Evolutionary conservation across 2,329 filamentous ascomycete genomes (phyloP), one percentile per base, ranked within the genome.

Genomic region (Rosellinia necatrix): DNA sequence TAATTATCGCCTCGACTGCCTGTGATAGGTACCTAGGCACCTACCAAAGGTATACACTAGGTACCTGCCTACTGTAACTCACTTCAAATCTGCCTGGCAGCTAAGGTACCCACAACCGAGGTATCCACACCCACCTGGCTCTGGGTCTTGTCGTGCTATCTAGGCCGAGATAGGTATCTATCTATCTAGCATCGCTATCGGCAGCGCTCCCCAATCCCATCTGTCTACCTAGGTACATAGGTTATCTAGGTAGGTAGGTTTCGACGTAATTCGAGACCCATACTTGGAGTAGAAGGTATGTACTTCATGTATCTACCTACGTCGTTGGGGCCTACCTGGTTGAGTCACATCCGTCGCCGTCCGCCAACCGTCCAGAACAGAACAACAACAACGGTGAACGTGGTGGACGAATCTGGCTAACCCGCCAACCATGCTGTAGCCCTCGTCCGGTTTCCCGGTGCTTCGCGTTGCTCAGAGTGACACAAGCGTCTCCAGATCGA

Each of bases 401-500:
- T 37, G 19, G 41, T 53, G 30, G 49, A 35, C 17, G 56, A 32
- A n/a, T 52, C 48, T 42, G 35, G 55, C 56, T 60, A 60, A 58
- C 47, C 47, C 47, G 25, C 24, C 47, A 47, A 48, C 40, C 44
- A 29, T 42, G 46, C 49, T 29, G 22, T 22, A 55, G 53, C 46
- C 41, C 56, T 49, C 35, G 54, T 51, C 53, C 49, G 44, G 46
- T 48, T 51, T 53, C 41, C 35, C 40, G 38, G 48, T 56, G 38
- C 51, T 47, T 56, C 41, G 42, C 47, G 46, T 55, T 61, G 56
- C 56, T 56, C 53, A 54, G 34, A 54, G 61, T 56, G 49, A 59
- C 53, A 61, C 61, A 53, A 56, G 44, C 54, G 49, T 40, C 51
- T 59, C 58, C 47, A 57, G 53, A 60, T 55, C 47, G 35, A 41